Conservation (phyloP, 441 rosid species). For the Hypseocharis bilobata region DNA sequence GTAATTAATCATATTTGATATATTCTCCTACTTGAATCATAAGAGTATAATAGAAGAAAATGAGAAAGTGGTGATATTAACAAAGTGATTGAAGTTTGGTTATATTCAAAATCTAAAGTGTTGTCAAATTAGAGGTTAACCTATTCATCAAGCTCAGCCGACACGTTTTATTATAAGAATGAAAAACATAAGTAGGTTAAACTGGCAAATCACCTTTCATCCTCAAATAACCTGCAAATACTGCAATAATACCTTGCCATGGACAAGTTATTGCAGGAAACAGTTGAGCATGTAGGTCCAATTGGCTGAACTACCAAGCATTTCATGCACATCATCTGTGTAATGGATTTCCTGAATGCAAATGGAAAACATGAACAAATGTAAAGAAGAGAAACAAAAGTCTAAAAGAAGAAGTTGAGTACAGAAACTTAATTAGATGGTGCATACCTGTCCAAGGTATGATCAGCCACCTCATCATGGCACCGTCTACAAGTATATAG, state of each 20-base stretch:
- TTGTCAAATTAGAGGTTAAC: neutral
- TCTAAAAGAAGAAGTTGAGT: slow-evolving; percentile 10
- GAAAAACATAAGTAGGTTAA: slow-evolving; percentile 11
- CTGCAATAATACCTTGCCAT: slow-evolving; percentile 73
- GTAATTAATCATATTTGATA: neutral
- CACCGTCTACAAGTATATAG: slow-evolving; percentile 66
- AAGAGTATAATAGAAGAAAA: neutral
- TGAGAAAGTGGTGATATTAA: neutral
- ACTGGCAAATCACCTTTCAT: slow-evolving; percentile 41
- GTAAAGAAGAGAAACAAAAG: neutral
- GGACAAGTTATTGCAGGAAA: slow-evolving; percentile 43
- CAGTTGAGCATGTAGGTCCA: slow-evolving; percentile 39
- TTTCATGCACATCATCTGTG: slow-evolving; percentile 80
- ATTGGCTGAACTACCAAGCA: slow-evolving; percentile 59
- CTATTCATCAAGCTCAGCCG: neutral
- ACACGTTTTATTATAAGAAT: neutral
- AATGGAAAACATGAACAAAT: slow-evolving; percentile 13
- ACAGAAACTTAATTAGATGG: neutral
- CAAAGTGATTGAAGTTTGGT: neutral
- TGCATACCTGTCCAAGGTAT: slow-evolving; percentile 51
- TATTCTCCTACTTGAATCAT: neutral
- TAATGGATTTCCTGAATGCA: slow-evolving; percentile 42
- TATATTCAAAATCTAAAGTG: neutral
- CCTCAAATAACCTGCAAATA: slow-evolving; percentile 63
- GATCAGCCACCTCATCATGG: slow-evolving; percentile 70